Base-by-base conservation (phyloP, 1,284 basidiomycete genomes). In the Leccinum huronense region DNA sequence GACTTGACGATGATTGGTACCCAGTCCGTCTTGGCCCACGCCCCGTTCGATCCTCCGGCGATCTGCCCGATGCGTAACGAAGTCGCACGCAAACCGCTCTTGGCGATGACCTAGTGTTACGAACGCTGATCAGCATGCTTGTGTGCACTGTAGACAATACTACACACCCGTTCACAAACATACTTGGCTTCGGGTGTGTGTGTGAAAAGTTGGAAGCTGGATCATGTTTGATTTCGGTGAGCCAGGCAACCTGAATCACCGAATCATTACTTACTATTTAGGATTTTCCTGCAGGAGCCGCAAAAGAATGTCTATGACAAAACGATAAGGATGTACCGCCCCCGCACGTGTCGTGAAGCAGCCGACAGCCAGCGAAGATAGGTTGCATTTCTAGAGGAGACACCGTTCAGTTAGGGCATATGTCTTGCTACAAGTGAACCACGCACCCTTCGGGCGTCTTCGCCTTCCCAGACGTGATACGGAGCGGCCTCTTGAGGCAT, bases 251-350 rank as follows among this genome's bases (percentile, higher is more conserved):
- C 36, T 14, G 34, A 45, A 61, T 31, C 31, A 13, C 45, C 57
- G 57, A 33, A 62, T 45, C 7, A 36, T 56, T 54, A 78, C 77
- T 57, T 51, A 79, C 84, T 73, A 72, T 40, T 80, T 73, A 27
- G 79, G 72, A 65, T 83, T 78, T 48, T 75, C 72, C 10, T 70
- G 64, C 9, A 86, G 72, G 6, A 87, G 78, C n/a, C 80, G 80
- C 7, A 73, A 71, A 54, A 87, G 72, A 27, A 87, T 77, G 3
- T 78, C 77, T 2, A 83, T 85, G 7, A 86, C 81, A 31, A 87
- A 76, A n/a, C 83, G 80, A 70, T 87, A 87, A 5, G 85, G 84
- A 63, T 87, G 84, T 36, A 86, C 70, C 0, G 85, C 81, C 9
- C 83, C 86, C 7, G 80, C 86, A 1, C 67, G 72, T n/a, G 80